Percentiles rank a stretch among this genome's conserved stretches.
These are phyloP conservation scores for Aspergillus cavernicola DNA, from an alignment of 495 filamentous ascomycete genomes.

Conservation along the genomic window DNA sequence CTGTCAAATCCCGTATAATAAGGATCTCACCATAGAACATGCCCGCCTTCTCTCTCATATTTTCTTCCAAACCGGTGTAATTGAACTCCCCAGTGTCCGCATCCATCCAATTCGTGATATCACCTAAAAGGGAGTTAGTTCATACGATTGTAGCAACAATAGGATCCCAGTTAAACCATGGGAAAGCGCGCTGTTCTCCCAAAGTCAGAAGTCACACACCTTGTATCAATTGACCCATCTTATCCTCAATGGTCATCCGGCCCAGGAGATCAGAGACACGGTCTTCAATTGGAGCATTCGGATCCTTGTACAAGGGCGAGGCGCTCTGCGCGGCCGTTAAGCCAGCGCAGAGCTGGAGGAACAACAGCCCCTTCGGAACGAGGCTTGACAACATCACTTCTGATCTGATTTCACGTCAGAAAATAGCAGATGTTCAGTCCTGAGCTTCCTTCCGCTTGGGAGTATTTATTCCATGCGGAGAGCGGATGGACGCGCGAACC, in stretches of 20 bases:
- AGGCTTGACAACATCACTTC: slow-evolving; percentile 23
- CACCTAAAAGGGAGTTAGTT: slow-evolving; percentile 33
- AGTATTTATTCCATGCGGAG: slow-evolving; percentile 1
- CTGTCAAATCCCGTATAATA: background rate
- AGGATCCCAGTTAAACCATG: background rate
- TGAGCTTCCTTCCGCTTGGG: background rate
- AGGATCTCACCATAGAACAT: slow-evolving; percentile 54
- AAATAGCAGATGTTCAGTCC: background rate
- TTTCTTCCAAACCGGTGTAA: slow-evolving; percentile 57
- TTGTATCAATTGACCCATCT: slow-evolving; percentile 63
- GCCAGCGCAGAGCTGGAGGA: slow-evolving; percentile 27
- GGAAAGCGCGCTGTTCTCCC: background rate
- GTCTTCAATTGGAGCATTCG: slow-evolving; percentile 54
- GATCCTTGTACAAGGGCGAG: slow-evolving; percentile 56
- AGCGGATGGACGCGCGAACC: background rate
- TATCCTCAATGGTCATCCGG: slow-evolving; percentile 68
- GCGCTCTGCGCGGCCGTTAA: slow-evolving; percentile 17
- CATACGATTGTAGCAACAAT: background rate
- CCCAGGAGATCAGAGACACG: slow-evolving; percentile 61
- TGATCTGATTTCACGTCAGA: background rate
- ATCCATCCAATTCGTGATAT: slow-evolving; percentile 69
- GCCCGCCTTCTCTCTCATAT: slow-evolving; percentile 59
- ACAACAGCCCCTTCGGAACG: slow-evolving; percentile 27
- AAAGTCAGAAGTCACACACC: slow-evolving; percentile 25
- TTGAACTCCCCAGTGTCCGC: slow-evolving; percentile 56